phyloP scores from a whole-genome alignment of 139 green algal genomes.

The Chlorella vulgaris region DNA sequence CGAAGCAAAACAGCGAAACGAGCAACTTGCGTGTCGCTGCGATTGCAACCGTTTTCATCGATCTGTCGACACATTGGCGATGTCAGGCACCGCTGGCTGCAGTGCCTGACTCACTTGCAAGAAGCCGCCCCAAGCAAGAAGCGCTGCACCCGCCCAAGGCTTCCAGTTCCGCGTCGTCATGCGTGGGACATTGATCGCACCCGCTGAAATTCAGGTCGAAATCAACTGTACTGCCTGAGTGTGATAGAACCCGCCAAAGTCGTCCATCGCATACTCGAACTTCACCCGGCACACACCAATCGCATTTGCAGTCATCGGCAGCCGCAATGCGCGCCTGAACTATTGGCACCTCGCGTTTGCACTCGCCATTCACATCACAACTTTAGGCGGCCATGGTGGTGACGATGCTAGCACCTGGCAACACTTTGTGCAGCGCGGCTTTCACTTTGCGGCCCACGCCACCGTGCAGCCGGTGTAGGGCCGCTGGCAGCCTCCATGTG shows the following conservation, averaged over 20 bases:
- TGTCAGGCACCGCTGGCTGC: too few species aligned
- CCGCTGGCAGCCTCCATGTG: neutral
- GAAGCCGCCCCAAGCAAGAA: constrained; percentile 31
- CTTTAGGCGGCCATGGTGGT: neutral
- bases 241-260: too few species aligned
- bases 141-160: neutral
- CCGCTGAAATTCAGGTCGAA: too few species aligned
- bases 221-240: too few species aligned
- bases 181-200: too few species aligned
- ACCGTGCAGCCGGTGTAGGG: neutral
- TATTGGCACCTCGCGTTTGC: too few species aligned
- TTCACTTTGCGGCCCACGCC: neutral
- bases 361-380: too few species aligned
- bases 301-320: neutral
- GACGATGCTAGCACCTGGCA: neutral
- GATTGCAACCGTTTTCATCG: too few species aligned
- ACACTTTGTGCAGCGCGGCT: neutral
- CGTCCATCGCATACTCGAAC: too few species aligned
- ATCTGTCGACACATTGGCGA: too few species aligned
- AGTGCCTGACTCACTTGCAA: constrained; percentile 38
- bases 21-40: too few species aligned
- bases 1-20: neutral
- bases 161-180: constrained; percentile 32
- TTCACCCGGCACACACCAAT: too few species aligned
- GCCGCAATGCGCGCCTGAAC: neutral